Conservation (phyloP, 2,329 filamentous ascomycete species). For the Chlorencoelia australis region DNA sequence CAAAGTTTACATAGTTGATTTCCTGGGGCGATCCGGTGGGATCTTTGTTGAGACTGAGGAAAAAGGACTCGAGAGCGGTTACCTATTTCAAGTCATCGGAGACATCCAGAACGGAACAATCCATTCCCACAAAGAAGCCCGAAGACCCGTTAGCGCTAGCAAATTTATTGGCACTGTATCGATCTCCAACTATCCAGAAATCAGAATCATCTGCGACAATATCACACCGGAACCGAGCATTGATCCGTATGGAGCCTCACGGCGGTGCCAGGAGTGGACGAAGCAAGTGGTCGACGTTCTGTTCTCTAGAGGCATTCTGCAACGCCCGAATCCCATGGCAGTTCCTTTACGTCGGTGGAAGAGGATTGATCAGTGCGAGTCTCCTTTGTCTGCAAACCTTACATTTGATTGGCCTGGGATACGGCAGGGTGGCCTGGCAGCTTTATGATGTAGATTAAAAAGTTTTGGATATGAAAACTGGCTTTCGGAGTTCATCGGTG, state of each 20-base stretch:
- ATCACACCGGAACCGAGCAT: slow-evolving; percentile 4
- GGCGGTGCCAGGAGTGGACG: slow-evolving; percentile 4
- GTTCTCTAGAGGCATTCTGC: background rate
- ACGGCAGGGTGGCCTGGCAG: too few relatives aligned
- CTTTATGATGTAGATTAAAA: too few relatives aligned
- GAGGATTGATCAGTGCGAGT: slow-evolving; percentile 1
- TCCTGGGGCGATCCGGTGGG: slow-evolving; percentile 3
- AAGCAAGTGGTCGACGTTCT: background rate
- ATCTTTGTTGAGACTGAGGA: slow-evolving; percentile 8
- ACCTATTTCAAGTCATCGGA: slow-evolving; percentile 7
- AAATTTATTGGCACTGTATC: slow-evolving; percentile 6
- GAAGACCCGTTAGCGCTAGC: background rate
- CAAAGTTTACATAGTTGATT: slow-evolving; percentile 5
- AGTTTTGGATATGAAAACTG: too few relatives aligned
- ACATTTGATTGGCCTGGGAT: slow-evolving; percentile 4
- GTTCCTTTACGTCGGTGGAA: background rate
- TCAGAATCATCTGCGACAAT: slow-evolving; percentile 3
- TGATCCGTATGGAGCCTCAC: slow-evolving; percentile 2
- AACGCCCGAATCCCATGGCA: background rate
- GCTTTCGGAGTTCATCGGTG: too few relatives aligned
- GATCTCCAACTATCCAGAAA: slow-evolving; percentile 2
- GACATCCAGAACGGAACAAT: slow-evolving; percentile 8
- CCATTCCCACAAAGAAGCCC: slow-evolving; percentile 6
- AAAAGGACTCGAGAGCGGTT: slow-evolving; percentile 1
- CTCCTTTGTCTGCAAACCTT: slow-evolving; percentile 3